phyloP scores from a whole-genome alignment of 331 rosid species.

The Spiraea crenata region DNA sequence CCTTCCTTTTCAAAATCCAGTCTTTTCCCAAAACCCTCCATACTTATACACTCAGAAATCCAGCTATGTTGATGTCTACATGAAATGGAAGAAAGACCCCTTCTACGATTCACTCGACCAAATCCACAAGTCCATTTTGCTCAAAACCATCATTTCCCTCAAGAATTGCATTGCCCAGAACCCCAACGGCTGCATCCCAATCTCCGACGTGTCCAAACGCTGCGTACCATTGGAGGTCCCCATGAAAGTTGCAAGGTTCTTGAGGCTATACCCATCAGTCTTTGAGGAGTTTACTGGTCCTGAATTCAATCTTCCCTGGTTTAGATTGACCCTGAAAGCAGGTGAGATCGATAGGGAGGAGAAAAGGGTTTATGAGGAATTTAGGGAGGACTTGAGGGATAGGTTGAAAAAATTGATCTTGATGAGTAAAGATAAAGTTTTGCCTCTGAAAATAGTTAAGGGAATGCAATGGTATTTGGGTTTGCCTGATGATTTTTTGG shows the following conservation, averaged over 20 bases:
- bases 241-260: slow-evolving; percentile 63
- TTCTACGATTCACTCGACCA: slow-evolving; percentile 71
- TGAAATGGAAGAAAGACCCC: slow-evolving; percentile 87
- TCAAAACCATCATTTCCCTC: slow-evolving; percentile 60
- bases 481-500: slow-evolving; percentile 65
- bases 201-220: slow-evolving; percentile 70
- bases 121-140: slow-evolving; percentile 56
- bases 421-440: slow-evolving; percentile 62
- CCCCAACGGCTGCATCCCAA: slow-evolving; percentile 70
- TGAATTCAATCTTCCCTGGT: slow-evolving; percentile 75
- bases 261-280: slow-evolving; percentile 81
- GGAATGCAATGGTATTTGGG: slow-evolving; percentile 94
- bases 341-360: slow-evolving; percentile 69
- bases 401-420: slow-evolving; percentile 75
- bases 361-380: slow-evolving; percentile 53
- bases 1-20: slow-evolving; percentile 2
- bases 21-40: slow-evolving; percentile 35
- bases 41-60: slow-evolving; percentile 36
- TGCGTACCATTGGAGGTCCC: slow-evolving; percentile 60
- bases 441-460: no score
- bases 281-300: slow-evolving; percentile 83
- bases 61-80: slow-evolving; percentile 75
- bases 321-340: slow-evolving; percentile 78
- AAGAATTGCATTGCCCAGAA: slow-evolving; percentile 63
- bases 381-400: slow-evolving; percentile 52